Evolutionary conservation across 805 yeast genomes (phyloP), one percentile per base, ranked within the genome.

Genomic region (Kazachstania martiniae): DNA sequence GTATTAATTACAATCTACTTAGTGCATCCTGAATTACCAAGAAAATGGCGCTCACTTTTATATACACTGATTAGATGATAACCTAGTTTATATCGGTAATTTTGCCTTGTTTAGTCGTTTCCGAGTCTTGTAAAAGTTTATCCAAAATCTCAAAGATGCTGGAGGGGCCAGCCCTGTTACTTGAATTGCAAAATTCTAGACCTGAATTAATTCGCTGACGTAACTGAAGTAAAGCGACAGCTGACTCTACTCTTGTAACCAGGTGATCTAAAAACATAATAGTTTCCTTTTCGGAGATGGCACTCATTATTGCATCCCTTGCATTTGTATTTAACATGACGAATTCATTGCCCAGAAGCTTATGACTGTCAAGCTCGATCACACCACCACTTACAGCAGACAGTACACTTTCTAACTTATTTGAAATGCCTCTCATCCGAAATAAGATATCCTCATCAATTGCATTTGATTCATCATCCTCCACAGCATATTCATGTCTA

Each of bases 191-290:
- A 12, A 43, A 27, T 3, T 39, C 40, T 21, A 55, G 32, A 7
- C 50, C 48, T 15, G 36, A 36, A 12, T 33, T 36, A 26, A 44
- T 42, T 16, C 47, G 46, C 41, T 66, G 70, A 35, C 74, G 63
- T 22, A 71, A 35, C 15, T 59, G 53, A 31, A 73, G 43, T 28
- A 64, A 39, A 1, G 68, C 61, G 12, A 72, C 70, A 37, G 72
- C 63, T 33, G 72, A 67, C 48, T 83, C 94, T 25, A 82, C 61
- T 51, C 93, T 65, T 0, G 86, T 72, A 10, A 79, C 70, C 18
- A 77, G 57, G 41, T 75, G 80, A 36, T 77, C 84, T 38, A 81
- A 59, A 27, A 77, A 62, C 4, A 67, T 61, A 25, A 74, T 53
- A 25, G 76, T 49, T 26, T 77, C 85, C 17, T 37, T 35, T 28